A percentile compares a stretch with the other conserved stretches of the same genome.
Evolutionary conservation across 1,284 basidiomycete genomes (phyloP).

Genomic region (Tylopilus microsporus): DNA sequence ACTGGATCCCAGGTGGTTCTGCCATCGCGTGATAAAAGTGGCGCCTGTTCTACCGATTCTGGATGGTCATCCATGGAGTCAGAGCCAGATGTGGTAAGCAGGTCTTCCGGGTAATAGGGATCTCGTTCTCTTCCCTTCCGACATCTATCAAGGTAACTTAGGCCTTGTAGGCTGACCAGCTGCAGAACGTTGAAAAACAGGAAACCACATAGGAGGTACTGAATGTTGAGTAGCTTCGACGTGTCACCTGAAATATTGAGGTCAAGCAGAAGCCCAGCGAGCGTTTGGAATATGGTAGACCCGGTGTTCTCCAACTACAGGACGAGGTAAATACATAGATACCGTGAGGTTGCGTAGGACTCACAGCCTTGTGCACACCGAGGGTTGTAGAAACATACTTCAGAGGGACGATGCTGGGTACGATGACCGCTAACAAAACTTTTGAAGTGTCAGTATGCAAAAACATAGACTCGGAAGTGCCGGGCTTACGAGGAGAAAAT

Average conservation of each 20-base stretch:
- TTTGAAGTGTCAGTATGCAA: slow-evolving; percentile 7
- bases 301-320: slow-evolving; percentile 68
- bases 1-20: slow-evolving; percentile 7
- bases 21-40: slow-evolving; percentile 11
- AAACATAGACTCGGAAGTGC: neutral
- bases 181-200: slow-evolving; percentile 58
- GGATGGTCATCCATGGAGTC: neutral
- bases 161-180: slow-evolving; percentile 44
- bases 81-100: neutral
- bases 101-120: slow-evolving; percentile 18
- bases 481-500: slow-evolving; percentile 60
- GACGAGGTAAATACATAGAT: neutral
- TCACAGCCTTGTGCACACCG: slow-evolving; percentile 73
- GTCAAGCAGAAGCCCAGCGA: slow-evolving; percentile 59
- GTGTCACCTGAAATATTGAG: slow-evolving; percentile 25
- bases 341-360: slow-evolving; percentile 23
- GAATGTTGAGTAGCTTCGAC: slow-evolving; percentile 32
- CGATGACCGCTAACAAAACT: slow-evolving; percentile 72
- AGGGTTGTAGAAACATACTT: slow-evolving; percentile 76
- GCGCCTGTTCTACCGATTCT: slow-evolving; percentile 10
- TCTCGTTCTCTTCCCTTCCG: slow-evolving; percentile 25
- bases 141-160: slow-evolving; percentile 45
- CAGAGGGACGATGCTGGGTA: slow-evolving; percentile 65
- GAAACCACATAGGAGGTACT: slow-evolving; percentile 56
- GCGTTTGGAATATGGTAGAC: slow-evolving; percentile 64